These are phyloP conservation scores for Hemisphaericaspora subhashii DNA, from an alignment of 1,139 yeast species.

Conservation along the genomic window DNA sequence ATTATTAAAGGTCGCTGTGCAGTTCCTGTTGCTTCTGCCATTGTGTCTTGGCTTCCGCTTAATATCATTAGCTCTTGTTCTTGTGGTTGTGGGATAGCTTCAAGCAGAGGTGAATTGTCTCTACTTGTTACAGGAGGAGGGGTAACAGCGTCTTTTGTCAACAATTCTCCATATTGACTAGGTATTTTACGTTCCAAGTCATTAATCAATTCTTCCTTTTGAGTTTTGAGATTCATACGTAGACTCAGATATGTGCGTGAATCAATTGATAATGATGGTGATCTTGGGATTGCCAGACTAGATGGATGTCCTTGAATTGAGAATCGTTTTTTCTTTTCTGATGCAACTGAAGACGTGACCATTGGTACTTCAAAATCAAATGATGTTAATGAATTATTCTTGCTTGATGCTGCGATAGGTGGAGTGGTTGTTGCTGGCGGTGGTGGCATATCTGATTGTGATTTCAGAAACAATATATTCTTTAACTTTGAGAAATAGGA, in stretches of 20 bases:
- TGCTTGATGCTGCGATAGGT: conserved; percentile 3
- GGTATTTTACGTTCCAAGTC: conserved; percentile 31
- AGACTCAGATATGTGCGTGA: conserved; percentile 29
- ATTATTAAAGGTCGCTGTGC: conserved; percentile 8
- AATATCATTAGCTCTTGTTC: neutral
- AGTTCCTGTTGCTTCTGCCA: too few species aligned
- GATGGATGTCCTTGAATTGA: conserved; percentile 27
- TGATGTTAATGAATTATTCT: conserved; percentile 7
- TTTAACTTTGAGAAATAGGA: conserved; percentile 4
- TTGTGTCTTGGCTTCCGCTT: too few species aligned
- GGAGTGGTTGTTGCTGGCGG: conserved; percentile 3
- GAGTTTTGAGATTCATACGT: conserved; percentile 23
- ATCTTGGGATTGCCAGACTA: conserved; percentile 28
- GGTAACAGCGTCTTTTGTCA: neutral
- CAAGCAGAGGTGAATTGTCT: conserved; percentile 11
- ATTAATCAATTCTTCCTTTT: conserved; percentile 26
- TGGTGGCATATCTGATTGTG: neutral
- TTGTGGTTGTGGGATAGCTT: conserved; percentile 4
- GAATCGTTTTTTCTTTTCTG: conserved; percentile 32
- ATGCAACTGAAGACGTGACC: conserved; percentile 23
- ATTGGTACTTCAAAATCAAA: conserved; percentile 13
- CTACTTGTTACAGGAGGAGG: conserved; percentile 6
- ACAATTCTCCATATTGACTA: conserved; percentile 3
- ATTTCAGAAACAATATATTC: conserved; percentile 2
- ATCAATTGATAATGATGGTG: conserved; percentile 21